Base-by-base conservation (phyloP, 768 basidiomycete species). In the Lactifluus pinguis region DNA sequence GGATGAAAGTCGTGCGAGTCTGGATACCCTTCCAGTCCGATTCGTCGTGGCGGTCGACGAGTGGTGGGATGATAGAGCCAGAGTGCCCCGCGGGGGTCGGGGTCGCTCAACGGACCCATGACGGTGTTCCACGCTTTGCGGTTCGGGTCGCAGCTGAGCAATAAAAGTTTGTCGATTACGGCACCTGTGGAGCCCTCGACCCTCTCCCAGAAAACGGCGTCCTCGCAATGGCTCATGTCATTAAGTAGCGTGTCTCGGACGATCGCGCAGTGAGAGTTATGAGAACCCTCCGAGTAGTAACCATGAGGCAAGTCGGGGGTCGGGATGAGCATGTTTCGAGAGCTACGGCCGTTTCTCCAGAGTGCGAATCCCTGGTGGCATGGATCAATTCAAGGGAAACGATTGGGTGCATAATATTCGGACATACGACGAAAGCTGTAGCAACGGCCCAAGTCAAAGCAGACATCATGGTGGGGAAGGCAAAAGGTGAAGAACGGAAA, bases 81-180 rank as follows among this genome's bases (percentile, higher is more conserved):
- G 25, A 90, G 72, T 3, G 76, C 73, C 0, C 85, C 88, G n/a
- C 70, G 77, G 5, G 83, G 80, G 4, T 72, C 66, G 1, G 87
- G 85, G 66, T 87, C 72, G 0, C 63, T 70, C 52, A 90, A 68
- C 6, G 88, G 87, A 0, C 88, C 88, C 83, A 86, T 83, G 49
- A 82, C 87, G 7, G 87, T 88, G 68, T 90, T 90, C 88, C 88
- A 90, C 30, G 76, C 69, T 62, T 77, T 77, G 71, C 76, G 77
- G 53, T 71, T 74, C 2, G 80, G 74, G 67, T 86, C 84, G 64
- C 84, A 86, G 29, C 71, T 71, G 29, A 76, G 52, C 1, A 79
- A 67, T 7, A 87, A 70, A 30, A 75, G 72, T 55, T 80, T 79
- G 57, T 78, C 69, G n/a, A 71, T 64, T 32, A 79, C 68, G 6